Evolutionary conservation across 2,329 filamentous ascomycete species (phyloP).

Genomic region (Rosellinia necatrix): DNA sequence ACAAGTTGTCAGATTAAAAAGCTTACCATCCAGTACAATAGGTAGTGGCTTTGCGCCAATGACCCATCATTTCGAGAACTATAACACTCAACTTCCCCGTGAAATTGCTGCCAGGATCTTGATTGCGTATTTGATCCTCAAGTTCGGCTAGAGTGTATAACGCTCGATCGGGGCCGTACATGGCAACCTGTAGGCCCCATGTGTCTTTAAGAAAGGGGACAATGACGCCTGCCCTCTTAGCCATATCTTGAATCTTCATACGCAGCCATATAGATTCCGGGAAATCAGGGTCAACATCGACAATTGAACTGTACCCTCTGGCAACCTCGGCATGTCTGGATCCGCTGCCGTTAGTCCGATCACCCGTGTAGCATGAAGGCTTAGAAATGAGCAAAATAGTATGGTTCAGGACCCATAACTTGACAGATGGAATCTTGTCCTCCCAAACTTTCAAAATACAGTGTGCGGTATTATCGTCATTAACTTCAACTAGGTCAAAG

Average conservation of each 20-base stretch:
- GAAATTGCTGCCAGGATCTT: constrained; percentile 40
- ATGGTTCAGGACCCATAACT: constrained; percentile 50
- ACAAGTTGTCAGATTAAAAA: neutral
- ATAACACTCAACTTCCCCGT: constrained; percentile 47
- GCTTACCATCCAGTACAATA: constrained; percentile 50
- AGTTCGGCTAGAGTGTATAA: constrained; percentile 50
- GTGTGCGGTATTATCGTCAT: constrained; percentile 63
- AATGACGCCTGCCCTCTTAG: constrained; percentile 55
- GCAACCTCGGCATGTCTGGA: constrained; percentile 31
- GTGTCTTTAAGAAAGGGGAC: constrained; percentile 50
- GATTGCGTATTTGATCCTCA: constrained; percentile 46
- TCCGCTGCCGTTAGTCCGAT: neutral
- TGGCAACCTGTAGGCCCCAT: constrained; percentile 44
- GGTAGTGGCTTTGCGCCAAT: constrained; percentile 41
- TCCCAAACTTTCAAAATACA: constrained; percentile 60
- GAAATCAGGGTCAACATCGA: constrained; percentile 61
- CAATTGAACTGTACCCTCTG: constrained; percentile 49
- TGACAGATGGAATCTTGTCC: constrained; percentile 50
- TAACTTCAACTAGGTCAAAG: constrained; percentile 53
- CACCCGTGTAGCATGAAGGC: constrained; percentile 39
- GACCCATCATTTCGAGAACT: constrained; percentile 39
- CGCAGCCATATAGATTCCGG: constrained; percentile 59
- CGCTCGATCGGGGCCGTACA: constrained; percentile 40
- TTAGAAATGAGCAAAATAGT: constrained; percentile 56
- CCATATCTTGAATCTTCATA: constrained; percentile 51